phyloP scores from a whole-genome alignment of 2,329 filamentous ascomycete genomes.

The Plectosphaerella sp. region DNA sequence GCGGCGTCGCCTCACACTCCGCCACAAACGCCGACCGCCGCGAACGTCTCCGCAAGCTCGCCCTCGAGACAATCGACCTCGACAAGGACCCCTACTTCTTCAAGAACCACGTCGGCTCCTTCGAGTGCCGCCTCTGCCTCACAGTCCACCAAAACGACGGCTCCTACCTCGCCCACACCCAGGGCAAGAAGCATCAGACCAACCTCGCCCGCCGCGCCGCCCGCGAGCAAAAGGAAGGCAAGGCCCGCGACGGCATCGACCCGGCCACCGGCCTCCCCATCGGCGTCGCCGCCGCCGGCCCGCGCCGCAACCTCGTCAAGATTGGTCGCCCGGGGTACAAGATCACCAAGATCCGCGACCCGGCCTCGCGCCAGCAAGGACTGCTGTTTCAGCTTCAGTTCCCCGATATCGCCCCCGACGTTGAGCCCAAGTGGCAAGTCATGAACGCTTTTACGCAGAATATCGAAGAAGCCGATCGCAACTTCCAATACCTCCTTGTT shows the following conservation, averaged over 20 bases:
- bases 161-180: constrained; percentile 96
- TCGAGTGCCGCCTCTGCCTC: constrained; percentile 93
- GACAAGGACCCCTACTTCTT: constrained; percentile 99
- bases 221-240: constrained; percentile 89
- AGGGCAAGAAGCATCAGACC: constrained; percentile 98
- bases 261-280: constrained; percentile 66
- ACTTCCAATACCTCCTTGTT: constrained; percentile 90
- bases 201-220: constrained; percentile 94
- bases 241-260: constrained; percentile 51
- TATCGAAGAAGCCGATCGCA: constrained; percentile 89
- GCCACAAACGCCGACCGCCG: constrained; percentile 95
- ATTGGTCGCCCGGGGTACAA: constrained; percentile 96
- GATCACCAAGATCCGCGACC: constrained; percentile 93
- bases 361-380: constrained; percentile 81
- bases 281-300: constrained; percentile 68
- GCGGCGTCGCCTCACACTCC: constrained; percentile 89
- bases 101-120: constrained; percentile 97
- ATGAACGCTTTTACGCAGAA: constrained; percentile 98
- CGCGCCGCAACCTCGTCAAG: constrained; percentile 84
- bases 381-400: constrained; percentile 96
- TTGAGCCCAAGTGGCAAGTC: constrained; percentile 81
- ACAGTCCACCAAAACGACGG: constrained; percentile 99
- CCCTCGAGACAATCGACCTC: constrained; percentile 96
- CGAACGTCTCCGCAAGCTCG: constrained; percentile 95
- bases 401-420: constrained; percentile 76